phyloP scores from a whole-genome alignment of 306 rosid genomes.

The Quercus rubra region DNA sequence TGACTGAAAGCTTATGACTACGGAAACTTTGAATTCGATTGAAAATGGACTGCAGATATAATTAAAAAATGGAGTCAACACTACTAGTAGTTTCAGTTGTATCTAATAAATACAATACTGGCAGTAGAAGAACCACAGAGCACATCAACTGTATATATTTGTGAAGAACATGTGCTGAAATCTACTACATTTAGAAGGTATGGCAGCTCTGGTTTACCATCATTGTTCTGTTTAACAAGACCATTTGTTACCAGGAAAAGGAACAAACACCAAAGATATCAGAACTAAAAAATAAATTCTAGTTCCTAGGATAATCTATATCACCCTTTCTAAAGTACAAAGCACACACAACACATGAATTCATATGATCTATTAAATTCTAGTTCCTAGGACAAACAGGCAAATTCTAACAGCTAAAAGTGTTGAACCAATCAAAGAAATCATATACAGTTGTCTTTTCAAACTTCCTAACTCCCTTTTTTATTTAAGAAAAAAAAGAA shows the following conservation, averaged over 20 bases:
- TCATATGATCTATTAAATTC: too few relatives aligned
- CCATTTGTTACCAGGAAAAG: background rate
- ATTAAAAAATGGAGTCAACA: background rate
- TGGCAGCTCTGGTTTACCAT: background rate
- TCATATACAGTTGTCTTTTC: too few relatives aligned
- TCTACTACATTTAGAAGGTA: background rate
- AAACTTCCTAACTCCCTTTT: too few relatives aligned
- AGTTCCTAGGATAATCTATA: too few relatives aligned
- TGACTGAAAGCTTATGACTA: slow-evolving; percentile 71
- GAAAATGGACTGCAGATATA: slow-evolving; percentile 79
- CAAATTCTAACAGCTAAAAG: too few relatives aligned
- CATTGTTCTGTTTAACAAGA: background rate
- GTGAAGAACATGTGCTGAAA: background rate
- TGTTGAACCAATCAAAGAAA: too few relatives aligned
- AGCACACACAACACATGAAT: too few relatives aligned
- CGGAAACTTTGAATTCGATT: slow-evolving; percentile 71
- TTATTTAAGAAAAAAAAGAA: too few relatives aligned
- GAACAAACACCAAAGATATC: background rate
- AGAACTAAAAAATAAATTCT: background rate
- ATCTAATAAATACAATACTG: background rate
- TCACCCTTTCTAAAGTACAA: too few relatives aligned
- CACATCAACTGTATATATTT: background rate
- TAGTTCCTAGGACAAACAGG: too few relatives aligned
- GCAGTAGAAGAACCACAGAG: background rate
- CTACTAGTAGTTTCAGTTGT: background rate